Base-by-base conservation (phyloP, 108 stramenopile species). In the Cyclostephanos tholiformis region DNA sequence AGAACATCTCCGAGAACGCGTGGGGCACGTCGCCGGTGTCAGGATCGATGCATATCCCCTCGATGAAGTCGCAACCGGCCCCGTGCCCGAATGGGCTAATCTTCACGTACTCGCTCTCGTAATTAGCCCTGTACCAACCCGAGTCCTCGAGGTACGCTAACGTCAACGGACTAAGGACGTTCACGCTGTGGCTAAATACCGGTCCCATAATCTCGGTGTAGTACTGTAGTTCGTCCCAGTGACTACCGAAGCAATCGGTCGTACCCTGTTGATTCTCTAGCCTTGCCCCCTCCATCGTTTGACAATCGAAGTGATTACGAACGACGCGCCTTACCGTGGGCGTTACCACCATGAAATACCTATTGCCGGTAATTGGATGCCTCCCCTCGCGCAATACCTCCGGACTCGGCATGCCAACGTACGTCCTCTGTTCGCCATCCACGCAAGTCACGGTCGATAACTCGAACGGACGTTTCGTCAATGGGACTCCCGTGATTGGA, bases 1-100 rank as follows among this genome's bases (percentile, higher is more conserved):
- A 95, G 66, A 95, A 92, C 13, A 56, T 61, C n/a, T 69, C 83
- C 48, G 70, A 43, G 74, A 92, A 88, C 2, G 82, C 66, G 36
- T 77, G 63, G 0, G 85, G 85, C 5, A 91, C 88, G 30, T 89
- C 58, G 8, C 80, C 86, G 16, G 78, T 43, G 55, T 77, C 25
- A 2, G 65, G 26, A 26, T 81, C 84, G 30, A 87, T 75, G 59
- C 86, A 87, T 36, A 73, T 77, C 25, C 69, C 73, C 13, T 87
- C 72, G 0, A 85, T 19, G 60, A 87, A 87, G 13, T 72, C 78
- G 66, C 86, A 87, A 1, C 86, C 86, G 29, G 78, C 78, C 10
- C 82, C 84, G 20, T 79, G 80, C 14, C 86, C 83, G 79, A 80
- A 87, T 2, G 41, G 26, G 44, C 77, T 67, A 38, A 82, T 71